Evolutionary conservation across 2,329 filamentous ascomycete genomes (phyloP).

Genomic region (Coniochaeta sp.): DNA sequence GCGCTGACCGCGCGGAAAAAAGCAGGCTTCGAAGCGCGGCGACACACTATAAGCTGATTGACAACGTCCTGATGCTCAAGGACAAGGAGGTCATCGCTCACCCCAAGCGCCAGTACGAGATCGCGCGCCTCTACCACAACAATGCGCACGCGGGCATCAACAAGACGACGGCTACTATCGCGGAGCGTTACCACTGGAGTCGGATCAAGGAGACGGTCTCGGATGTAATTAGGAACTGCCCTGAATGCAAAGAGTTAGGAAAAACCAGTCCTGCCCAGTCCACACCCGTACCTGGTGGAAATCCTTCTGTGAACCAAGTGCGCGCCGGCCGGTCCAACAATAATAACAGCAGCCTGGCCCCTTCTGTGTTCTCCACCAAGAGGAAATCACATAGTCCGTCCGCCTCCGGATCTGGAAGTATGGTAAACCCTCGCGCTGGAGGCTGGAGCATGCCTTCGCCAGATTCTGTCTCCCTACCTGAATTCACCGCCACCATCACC

Average conservation of each 20-base stretch:
- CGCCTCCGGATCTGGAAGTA: constrained; percentile 3
- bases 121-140: constrained; percentile 70
- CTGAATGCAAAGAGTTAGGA: constrained; percentile 75
- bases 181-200: constrained; percentile 94
- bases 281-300: constrained; percentile 2
- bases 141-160: constrained; percentile 86
- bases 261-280: constrained; percentile 33
- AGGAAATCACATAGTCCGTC: constrained; percentile 14
- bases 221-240: constrained; percentile 86
- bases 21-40: constrained; percentile 86
- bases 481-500: constrained; percentile 16
- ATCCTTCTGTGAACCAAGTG: not conserved
- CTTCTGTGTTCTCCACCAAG: constrained; percentile 8
- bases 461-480: constrained; percentile 14
- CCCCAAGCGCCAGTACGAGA: constrained; percentile 81
- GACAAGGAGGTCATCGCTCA: constrained; percentile 96
- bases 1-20: constrained; percentile 92
- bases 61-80: constrained; percentile 83
- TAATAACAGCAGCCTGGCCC: not conserved
- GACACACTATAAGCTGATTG: constrained; percentile 84
- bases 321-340: not conserved
- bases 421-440: constrained; percentile 1
- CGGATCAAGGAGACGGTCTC: constrained; percentile 96
- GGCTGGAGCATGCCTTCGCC: constrained; percentile 1
- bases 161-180: constrained; percentile 91